Evolutionary conservation across 2,329 filamentous ascomycete species (phyloP).

Genomic region (Colletotrichum tanaceti): DNA sequence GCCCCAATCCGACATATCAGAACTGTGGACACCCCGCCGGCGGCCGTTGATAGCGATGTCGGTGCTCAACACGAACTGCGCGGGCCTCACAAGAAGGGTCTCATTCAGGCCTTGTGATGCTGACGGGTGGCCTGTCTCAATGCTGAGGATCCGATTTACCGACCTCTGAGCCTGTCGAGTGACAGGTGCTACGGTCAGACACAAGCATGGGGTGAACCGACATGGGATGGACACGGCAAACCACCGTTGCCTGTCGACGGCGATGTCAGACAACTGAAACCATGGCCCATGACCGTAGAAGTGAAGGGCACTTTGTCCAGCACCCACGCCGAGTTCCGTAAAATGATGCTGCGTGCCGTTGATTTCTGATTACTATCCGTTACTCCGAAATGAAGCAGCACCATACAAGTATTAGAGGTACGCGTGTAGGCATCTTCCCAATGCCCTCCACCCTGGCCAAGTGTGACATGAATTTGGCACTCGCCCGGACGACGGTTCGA

Average conservation of each 20-base stretch:
- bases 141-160: not conserved
- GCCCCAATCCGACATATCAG: not conserved
- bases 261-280: not conserved
- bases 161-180: not conserved
- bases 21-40: not conserved
- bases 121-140: not conserved
- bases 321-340: not conserved
- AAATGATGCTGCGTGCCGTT: not conserved
- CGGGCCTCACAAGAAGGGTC: constrained; percentile 4
- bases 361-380: not conserved
- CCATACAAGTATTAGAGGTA: not conserved
- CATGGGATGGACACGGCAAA: not conserved
- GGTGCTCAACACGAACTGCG: not conserved
- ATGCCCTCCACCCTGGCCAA: not conserved
- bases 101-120: not conserved
- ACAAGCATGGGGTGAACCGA: not conserved
- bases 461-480: constrained; percentile 9
- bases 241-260: not conserved
- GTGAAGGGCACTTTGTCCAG: not conserved
- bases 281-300: not conserved
- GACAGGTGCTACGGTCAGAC: not conserved
- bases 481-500: not conserved
- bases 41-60: constrained; percentile 20
- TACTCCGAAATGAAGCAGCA: not conserved
- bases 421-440: not conserved